A percentile compares a stretch with the other conserved stretches of the same genome.
Conservation (phyloP, 352 stramenopile species). For the Pythium coloratum region DNA sequence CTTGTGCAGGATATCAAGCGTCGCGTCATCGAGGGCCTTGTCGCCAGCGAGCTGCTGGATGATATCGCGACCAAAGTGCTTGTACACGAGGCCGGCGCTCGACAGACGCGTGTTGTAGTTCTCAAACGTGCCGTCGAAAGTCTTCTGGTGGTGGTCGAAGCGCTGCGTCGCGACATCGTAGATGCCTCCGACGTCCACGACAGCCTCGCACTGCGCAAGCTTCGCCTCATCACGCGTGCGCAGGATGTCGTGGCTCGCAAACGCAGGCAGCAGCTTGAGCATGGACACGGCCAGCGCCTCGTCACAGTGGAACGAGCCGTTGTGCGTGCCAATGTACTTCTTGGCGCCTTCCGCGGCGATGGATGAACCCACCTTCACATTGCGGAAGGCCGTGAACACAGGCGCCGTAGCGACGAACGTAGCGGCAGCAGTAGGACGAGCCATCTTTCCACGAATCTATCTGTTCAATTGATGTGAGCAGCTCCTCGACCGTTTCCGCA, state of each 20-base stretch:
- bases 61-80: conserved; percentile 97
- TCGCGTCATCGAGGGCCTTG: conserved; percentile 59
- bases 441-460: conserved; percentile 35
- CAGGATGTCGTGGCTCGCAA: conserved; percentile 73
- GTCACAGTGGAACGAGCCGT: conserved; percentile 98
- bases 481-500: background rate
- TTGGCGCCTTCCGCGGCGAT: conserved; percentile 31
- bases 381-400: conserved; percentile 62
- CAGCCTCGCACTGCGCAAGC: conserved; percentile 92
- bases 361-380: conserved; percentile 49
- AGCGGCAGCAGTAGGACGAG: conserved; percentile 59
- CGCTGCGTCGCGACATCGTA: conserved; percentile 90
- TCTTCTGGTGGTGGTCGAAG: conserved; percentile 99
- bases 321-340: conserved; percentile 96
- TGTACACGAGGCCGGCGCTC: conserved; percentile 97
- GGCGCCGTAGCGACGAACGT: conserved; percentile 63
- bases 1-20: conserved; percentile 83
- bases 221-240: conserved; percentile 90
- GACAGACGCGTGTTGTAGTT: conserved; percentile 88
- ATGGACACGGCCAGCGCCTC: conserved; percentile 97
- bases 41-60: conserved; percentile 72
- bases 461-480: background rate
- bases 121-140: conserved; percentile 85
- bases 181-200: conserved; percentile 96
- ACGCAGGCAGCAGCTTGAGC: conserved; percentile 93